These are phyloP conservation scores for Chaetomium cochliodes DNA, from an alignment of 495 filamentous ascomycete genomes.

Conservation along the genomic window DNA sequence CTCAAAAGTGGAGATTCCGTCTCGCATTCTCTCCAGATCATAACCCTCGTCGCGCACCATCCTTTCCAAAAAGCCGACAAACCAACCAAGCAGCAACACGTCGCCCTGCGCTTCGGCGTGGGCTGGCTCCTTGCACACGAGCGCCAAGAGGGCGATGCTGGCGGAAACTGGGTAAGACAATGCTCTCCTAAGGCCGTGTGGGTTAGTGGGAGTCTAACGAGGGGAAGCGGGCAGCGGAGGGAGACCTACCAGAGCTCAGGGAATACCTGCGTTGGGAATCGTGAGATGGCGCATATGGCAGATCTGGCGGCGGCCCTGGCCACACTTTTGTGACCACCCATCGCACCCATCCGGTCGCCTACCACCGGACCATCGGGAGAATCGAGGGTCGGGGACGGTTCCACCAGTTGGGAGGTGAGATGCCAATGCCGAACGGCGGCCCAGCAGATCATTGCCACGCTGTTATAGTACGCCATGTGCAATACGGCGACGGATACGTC, in stretches of 20 bases:
- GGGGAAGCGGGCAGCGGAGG: background rate
- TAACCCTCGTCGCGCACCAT: background rate
- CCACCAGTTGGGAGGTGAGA: background rate
- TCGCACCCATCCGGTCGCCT: background rate
- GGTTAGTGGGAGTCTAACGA: background rate
- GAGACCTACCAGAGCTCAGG: background rate
- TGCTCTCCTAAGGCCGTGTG: background rate
- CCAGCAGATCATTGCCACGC: background rate
- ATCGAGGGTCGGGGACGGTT: background rate
- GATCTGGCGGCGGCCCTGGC: background rate
- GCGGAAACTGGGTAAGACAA: background rate
- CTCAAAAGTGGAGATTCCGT: background rate
- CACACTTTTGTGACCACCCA: background rate
- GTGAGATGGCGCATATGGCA: background rate
- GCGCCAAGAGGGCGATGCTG: background rate
- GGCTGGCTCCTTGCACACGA: background rate
- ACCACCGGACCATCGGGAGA: background rate
- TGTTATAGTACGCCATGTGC: background rate
- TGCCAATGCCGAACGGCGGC: background rate
- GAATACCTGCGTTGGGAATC: background rate
- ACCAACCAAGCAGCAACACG: background rate
- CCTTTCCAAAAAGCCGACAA: background rate
- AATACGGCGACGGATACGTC: background rate
- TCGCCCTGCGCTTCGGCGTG: background rate
- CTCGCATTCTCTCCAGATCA: background rate